phyloP scores from a whole-genome alignment of 768 basidiomycete genomes.

The Suillus weaverae region DNA sequence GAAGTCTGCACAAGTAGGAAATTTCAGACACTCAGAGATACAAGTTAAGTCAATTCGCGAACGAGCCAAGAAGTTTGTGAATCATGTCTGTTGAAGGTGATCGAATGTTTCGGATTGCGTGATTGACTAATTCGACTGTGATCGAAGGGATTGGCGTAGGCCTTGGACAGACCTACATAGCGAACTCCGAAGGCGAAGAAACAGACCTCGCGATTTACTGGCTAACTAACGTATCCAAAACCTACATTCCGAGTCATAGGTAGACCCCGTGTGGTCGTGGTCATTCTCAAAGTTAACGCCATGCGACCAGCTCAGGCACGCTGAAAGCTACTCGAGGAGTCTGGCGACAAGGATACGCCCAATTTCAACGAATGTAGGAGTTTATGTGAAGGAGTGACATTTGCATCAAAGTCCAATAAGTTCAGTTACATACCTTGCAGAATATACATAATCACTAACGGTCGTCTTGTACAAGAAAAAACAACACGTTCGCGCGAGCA shows the following conservation, averaged over 20 bases:
- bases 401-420: conserved; percentile 6
- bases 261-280: background rate
- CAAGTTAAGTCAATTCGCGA: no score
- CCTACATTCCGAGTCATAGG: background rate
- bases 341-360: background rate
- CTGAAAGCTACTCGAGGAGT: background rate
- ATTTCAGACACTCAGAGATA: background rate
- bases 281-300: background rate
- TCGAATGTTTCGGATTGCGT: background rate
- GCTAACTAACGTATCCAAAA: background rate
- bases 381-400: conserved; percentile 3
- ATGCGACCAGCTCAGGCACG: no score
- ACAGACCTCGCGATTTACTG: background rate
- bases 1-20: background rate
- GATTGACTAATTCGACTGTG: background rate
- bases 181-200: background rate
- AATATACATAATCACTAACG: no score
- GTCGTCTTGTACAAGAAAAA: background rate
- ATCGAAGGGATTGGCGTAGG: no score
- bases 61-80: background rate
- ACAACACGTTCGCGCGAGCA: background rate
- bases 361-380: background rate
- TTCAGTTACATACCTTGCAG: no score
- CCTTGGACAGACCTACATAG: no score
- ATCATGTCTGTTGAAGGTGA: background rate